These are phyloP conservation scores for Leccinum pachyderme DNA, from an alignment of 1,284 basidiomycete genomes.

Conservation along the genomic window DNA sequence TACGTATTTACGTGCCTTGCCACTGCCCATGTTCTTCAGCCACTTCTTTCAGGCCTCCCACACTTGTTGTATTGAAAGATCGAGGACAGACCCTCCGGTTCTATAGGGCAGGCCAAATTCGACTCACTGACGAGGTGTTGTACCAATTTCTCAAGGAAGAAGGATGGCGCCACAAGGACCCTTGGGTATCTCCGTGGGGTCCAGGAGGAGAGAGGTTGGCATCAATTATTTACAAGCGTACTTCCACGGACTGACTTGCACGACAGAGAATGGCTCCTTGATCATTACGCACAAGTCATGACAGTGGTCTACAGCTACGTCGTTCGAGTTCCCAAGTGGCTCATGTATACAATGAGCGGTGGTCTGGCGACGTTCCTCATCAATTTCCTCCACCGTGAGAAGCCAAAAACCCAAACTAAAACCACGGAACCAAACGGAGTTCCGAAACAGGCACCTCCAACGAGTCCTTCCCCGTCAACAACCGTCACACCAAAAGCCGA, in stretches of 20 bases:
- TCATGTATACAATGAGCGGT: conserved; percentile 49
- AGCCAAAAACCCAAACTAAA: conserved; percentile 10
- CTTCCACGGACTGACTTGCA: conserved; percentile 1
- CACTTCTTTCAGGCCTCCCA: conserved; percentile 54
- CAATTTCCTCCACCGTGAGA: conserved; percentile 40
- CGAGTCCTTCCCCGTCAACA: not conserved
- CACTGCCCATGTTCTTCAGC: conserved; percentile 5
- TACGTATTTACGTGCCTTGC: conserved; percentile 37
- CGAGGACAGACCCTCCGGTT: conserved; percentile 73
- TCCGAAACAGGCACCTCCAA: conserved; percentile 4
- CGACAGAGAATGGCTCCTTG: conserved; percentile 64
- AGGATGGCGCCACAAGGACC: conserved; percentile 52
- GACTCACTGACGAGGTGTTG: conserved; percentile 54
- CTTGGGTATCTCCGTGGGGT: conserved; percentile 61
- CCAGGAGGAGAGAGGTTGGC: conserved; percentile 73
- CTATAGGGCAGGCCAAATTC: conserved; percentile 61
- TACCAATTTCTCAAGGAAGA: conserved; percentile 63
- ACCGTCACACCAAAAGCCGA: conserved; percentile 13
- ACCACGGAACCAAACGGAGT: conserved; percentile 4
- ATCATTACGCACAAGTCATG: conserved; percentile 52
- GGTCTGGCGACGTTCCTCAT: conserved; percentile 47
- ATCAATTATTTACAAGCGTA: not conserved
- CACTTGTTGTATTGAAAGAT: conserved; percentile 61
- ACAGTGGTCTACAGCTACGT: conserved; percentile 51
- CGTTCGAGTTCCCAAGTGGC: conserved; percentile 47